phyloP scores from a whole-genome alignment of 2,329 filamentous ascomycete species.

The Cercospora sp. region DNA sequence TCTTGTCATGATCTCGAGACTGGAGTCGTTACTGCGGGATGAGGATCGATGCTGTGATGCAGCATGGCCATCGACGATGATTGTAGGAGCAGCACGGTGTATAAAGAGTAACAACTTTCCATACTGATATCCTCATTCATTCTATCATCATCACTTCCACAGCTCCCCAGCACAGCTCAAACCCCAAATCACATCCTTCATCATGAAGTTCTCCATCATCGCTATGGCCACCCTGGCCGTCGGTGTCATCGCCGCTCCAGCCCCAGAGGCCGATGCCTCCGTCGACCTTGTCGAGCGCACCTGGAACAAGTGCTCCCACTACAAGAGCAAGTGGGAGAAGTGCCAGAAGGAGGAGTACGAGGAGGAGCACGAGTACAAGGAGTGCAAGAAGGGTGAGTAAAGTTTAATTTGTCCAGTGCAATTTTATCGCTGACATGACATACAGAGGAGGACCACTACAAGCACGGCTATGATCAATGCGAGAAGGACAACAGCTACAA shows the following conservation, averaged over 20 bases:
- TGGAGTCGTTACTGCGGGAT: not conserved
- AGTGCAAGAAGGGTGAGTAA: slow-evolving; percentile 10
- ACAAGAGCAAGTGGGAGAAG: slow-evolving; percentile 8
- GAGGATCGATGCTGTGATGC: not conserved
- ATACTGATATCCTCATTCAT: not conserved
- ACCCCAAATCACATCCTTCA: not conserved
- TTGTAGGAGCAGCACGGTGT: not conserved
- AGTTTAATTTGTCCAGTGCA: not conserved
- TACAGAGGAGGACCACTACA: slow-evolving; percentile 6
- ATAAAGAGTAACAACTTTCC: not conserved
- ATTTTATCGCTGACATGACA: not conserved
- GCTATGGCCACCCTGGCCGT: slow-evolving; percentile 1
- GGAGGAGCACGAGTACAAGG: slow-evolving; percentile 10
- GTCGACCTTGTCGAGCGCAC: slow-evolving; percentile 7
- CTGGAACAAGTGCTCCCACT: not conserved
- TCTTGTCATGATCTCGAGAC: not conserved
- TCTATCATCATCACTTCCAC: not conserved
- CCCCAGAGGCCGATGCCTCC: slow-evolving; percentile 4
- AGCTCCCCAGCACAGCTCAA: not conserved
- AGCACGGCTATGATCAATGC: slow-evolving; percentile 9
- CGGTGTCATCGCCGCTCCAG: slow-evolving; percentile 8
- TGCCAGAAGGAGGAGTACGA: slow-evolving; percentile 9
- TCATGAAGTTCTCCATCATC: slow-evolving; percentile 14
- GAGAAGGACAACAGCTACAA: slow-evolving; percentile 8
- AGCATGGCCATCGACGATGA: not conserved